Percentiles rank a stretch among this genome's conserved stretches.
phyloP scores from a whole-genome alignment of 169 alveolate species.

The Plasmodium inui region DNA sequence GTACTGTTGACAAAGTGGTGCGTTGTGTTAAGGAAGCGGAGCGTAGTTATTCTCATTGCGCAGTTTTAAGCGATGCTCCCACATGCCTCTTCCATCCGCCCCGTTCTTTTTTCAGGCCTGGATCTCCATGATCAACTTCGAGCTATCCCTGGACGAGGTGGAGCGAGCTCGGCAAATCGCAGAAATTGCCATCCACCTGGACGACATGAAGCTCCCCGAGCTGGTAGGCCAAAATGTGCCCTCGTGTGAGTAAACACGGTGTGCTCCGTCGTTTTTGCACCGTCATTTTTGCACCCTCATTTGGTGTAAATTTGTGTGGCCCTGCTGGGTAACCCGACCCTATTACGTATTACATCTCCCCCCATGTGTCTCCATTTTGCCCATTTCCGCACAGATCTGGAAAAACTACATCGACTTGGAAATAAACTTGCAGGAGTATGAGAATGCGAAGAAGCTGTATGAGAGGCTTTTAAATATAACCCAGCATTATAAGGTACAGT shows the following conservation, averaged over 20 bases:
- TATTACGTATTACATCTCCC: background rate
- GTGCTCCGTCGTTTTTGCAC: too few relatives aligned
- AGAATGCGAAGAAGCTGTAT: slow-evolving; percentile 90
- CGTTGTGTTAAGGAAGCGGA: background rate
- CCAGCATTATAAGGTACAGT: slow-evolving; percentile 89
- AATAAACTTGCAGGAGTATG: slow-evolving; percentile 80
- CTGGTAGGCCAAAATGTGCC: slow-evolving; percentile 38
- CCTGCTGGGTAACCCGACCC: background rate
- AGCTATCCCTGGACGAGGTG: slow-evolving; percentile 89
- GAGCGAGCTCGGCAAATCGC: slow-evolving; percentile 92
- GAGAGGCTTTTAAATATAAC: slow-evolving; percentile 92
- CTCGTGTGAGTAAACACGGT: background rate
- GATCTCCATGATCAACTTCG: slow-evolving; percentile 92
- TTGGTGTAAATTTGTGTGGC: background rate
- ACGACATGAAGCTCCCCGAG: slow-evolving; percentile 94
- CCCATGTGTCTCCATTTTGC: background rate
- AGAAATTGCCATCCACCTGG: slow-evolving; percentile 90
- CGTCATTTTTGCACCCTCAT: background rate
- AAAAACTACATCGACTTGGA: slow-evolving; percentile 87
- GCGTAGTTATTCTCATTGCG: background rate
- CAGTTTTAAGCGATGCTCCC: background rate
- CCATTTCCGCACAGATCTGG: slow-evolving; percentile 81
- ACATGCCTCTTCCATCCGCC: background rate
- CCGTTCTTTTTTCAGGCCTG: slow-evolving; percentile 84
- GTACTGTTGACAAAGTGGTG: background rate